Evolutionary conservation across 2,329 filamentous ascomycete species (phyloP).

Genomic region (Colletotrichum plurivorum): DNA sequence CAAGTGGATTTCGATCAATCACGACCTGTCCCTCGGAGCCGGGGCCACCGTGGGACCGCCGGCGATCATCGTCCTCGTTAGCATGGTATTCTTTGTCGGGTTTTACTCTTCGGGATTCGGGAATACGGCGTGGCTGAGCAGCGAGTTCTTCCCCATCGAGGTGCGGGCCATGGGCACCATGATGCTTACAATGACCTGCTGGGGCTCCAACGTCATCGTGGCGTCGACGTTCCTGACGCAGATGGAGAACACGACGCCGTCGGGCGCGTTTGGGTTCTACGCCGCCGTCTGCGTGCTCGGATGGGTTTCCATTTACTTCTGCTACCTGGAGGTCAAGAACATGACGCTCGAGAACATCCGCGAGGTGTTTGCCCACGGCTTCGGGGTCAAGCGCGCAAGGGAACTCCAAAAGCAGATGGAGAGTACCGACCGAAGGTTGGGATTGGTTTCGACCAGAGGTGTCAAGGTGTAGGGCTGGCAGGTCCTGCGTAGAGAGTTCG

Average conservation of each 20-base stretch:
- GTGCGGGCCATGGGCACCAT: conserved; percentile 64
- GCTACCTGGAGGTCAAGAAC: conserved; percentile 68
- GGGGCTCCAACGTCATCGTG: conserved; percentile 64
- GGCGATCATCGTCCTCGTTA: conserved; percentile 54
- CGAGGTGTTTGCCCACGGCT: conserved; percentile 63
- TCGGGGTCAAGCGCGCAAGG: conserved; percentile 59
- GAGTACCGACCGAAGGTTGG: conserved; percentile 10
- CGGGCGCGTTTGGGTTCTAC: conserved; percentile 66
- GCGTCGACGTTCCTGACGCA: conserved; percentile 63
- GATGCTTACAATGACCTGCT: conserved; percentile 63
- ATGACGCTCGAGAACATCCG: conserved; percentile 69
- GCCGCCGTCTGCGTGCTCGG: conserved; percentile 46
- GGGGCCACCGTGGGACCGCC: conserved; percentile 48
- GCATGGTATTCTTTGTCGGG: conserved; percentile 58
- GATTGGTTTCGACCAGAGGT: background rate
- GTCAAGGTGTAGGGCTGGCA: conserved; percentile 11
- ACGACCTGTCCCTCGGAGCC: conserved; percentile 55
- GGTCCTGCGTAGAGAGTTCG: background rate
- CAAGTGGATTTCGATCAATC: conserved; percentile 60
- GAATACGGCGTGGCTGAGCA: conserved; percentile 62
- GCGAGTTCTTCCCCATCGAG: conserved; percentile 62
- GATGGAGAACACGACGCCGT: conserved; percentile 65
- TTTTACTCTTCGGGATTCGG: conserved; percentile 62
- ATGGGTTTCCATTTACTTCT: conserved; percentile 42
- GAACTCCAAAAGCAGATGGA: conserved; percentile 54